Base-by-base conservation (phyloP, 768 basidiomycete genomes). In the Fomitopsis pulvina region DNA sequence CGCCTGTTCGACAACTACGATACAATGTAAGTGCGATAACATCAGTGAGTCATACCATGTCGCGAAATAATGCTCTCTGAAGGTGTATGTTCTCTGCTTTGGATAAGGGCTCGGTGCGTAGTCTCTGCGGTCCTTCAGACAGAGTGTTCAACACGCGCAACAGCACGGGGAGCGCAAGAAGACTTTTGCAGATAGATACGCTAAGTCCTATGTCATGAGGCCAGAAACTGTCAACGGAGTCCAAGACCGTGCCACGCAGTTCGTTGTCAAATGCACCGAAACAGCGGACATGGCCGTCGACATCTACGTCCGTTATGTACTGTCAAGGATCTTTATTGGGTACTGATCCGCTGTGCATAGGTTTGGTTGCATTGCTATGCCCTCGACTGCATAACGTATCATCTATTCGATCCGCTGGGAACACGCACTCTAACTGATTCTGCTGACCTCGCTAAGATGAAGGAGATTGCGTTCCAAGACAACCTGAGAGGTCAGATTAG, bases 41-140 rank as follows among this genome's bases (percentile, higher is more conserved):
- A 14, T 39, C 2, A 14, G 7, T 32, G n/a, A 20, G 29, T 20
- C 25, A n/a, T 46, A 10, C 41, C 28, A 18, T 10, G 8, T 12
- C 11, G 25, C 26, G 6, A 38, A 4, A 14, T 28, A 4, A 4
- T 21, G 20, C 2, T 24, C 18, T 10, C 11, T 41, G n/a, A n/a
- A 60, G 58, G 27, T 57, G 54, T 20, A 57, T 57, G 58, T 60
- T 60, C 21, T 57, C 58, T 0, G 57, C 56, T 1, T 14, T 55
- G 20, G 52, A 50, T 2, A 48, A 47, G 30, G 50, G 34, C 27
- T 29, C 50, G 46, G 55, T 49, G 26, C 22, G 45, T 27, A 21
- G n/a, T 44, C 29, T 25, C 11, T 26, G 24, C 4, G 12, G 21
- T 40, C 34, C 42, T 43, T 5, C 18, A 4, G 18, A 37, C 6